Base-by-base conservation (phyloP, 2,329 filamentous ascomycete genomes). In the Neobulgaria alba region DNA sequence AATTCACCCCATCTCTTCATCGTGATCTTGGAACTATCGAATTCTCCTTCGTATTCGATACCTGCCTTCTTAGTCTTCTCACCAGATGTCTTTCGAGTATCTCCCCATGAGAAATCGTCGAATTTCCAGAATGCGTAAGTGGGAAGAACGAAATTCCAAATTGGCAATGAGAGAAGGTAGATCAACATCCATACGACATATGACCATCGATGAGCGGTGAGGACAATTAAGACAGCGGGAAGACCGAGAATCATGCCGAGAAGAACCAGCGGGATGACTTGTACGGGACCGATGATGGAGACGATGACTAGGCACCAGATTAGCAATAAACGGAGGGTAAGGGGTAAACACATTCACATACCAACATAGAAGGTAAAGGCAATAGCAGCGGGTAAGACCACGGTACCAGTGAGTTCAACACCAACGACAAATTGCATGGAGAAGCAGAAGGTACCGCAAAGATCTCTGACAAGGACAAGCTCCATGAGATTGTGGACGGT, bases 1-100 rank as follows among this genome's bases (percentile, higher is more conserved):
- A 96, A 98, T 65, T 98, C 92, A 49, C 82, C 84, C 92, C 92
- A 98, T 55, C 92, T 72, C 73, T 95, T 95, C 92, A 98, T 98
- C 29, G 90, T 95, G 61, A 98, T 98, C 76, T 95, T 94, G 64
- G 83, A 93, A 63, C 85, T 93, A 64, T 98, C 93, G 57, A 98
- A 98, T 64, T 96, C 92, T 49, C 92, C 92, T 64, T 95, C 87
- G 49, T 82, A 82, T 57, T 90, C 89, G 48, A 88, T 79, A 21
- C 86, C 85, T 2, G 75, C 85, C 67, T 90, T 92, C 70, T 90
- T 89, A 10, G 77, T 82, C 67, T 84, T 86, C 59, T 95, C 90
- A 19, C 89, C 89, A 0, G 82, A 85, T 30, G 90, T 95, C 76
- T 96, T 94, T 47, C 92, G 79, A 41, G 92, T 98, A 50, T 98